A percentile compares a stretch with the other conserved stretches of the same genome.
Evolutionary conservation across 495 filamentous ascomycete species (phyloP).

Genomic region (Penicillium waksmanii): DNA sequence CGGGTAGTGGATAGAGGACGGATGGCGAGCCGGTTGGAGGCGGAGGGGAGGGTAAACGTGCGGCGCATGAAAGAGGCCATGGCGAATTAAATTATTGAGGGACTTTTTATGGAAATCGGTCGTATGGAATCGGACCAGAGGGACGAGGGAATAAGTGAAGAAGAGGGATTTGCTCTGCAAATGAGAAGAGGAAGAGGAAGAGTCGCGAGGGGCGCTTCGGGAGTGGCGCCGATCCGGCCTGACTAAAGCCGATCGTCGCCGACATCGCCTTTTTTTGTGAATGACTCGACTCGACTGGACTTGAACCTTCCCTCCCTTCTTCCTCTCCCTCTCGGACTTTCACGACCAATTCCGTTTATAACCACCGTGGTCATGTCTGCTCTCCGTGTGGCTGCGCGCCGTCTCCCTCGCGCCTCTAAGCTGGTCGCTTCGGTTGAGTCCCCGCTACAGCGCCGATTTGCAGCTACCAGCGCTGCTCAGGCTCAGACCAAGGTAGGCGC

Average conservation of each 20-base stretch:
- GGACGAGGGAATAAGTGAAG: constrained; percentile 2
- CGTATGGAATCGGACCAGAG: background rate
- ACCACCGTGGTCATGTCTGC: constrained; percentile 21
- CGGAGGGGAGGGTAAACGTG: constrained; percentile 20
- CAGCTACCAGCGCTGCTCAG: constrained; percentile 33
- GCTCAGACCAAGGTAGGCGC: constrained; percentile 31
- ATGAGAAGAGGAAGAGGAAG: background rate
- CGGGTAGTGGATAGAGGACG: constrained; percentile 41
- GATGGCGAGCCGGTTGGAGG: constrained; percentile 24
- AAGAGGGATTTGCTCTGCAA: constrained; percentile 5
- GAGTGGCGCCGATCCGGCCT: constrained; percentile 26
- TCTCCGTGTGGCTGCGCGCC: constrained; percentile 45
- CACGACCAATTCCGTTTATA: background rate
- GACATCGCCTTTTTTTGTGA: constrained; percentile 42
- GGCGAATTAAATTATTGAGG: constrained; percentile 6
- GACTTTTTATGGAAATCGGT: background rate
- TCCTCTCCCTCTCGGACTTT: background rate
- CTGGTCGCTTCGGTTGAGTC: constrained; percentile 40
- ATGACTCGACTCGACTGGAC: constrained; percentile 9
- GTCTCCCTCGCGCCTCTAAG: constrained; percentile 39
- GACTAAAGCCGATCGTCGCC: constrained; percentile 37
- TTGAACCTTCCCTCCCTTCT: background rate
- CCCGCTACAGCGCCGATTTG: constrained; percentile 43
- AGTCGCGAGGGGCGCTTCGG: constrained; percentile 7
- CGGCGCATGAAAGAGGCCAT: constrained; percentile 28